Base-by-base conservation (phyloP, 2,329 filamentous ascomycete species). In the Diaporthe caulivora region DNA sequence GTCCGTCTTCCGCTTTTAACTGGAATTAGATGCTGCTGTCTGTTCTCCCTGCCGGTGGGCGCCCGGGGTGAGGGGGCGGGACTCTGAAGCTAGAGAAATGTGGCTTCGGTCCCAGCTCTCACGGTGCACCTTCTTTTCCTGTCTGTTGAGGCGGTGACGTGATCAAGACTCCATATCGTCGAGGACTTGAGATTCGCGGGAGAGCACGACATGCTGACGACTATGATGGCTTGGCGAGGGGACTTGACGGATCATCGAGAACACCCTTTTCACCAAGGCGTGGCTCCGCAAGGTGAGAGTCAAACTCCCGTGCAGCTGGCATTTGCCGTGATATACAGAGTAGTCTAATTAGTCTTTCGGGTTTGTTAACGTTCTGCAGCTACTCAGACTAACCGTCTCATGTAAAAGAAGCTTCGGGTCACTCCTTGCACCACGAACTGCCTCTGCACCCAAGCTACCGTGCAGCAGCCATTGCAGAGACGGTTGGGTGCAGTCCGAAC, bases 1-100 rank as follows among this genome's bases (percentile, higher is more conserved):
- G 81, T 81, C 81, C 81, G 80, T 80, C 81, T 81, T 81, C 80
- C 80, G 81, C 80, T 78, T 78, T 79, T 31, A 40, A 40, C 18
- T 80, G 78, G 72, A 57, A 51, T 54, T 70, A 70, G 55, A 37
- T 64, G 69, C 71, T 62, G 34, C 42, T 54, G 57, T 57, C 54
- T 70, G 21, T 53, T 62, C 67, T 67, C 53, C 73, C 49, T 54
- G 71, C 72, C 67, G 57, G 40, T 47, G 42, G 62, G 60, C 68
- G 31, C 37, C 37, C 37, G 7, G 2, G 37, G 37, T 10, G 37
- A 13, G 13, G 37, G 62, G 58, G 54, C 40, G 68, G 47, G 37
- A 64, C 24, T 51, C 29, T 62, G 55, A 34, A 29, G 47, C 73
- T 65, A 49, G 53, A 49, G 24, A 70, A 62, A 24, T 40, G 71